Percentiles rank a stretch among this genome's conserved stretches.
Evolutionary conservation across 225 moss, liverwort and hornwort genomes (phyloP).

Genomic region (Pleurozium schreberi): DNA sequence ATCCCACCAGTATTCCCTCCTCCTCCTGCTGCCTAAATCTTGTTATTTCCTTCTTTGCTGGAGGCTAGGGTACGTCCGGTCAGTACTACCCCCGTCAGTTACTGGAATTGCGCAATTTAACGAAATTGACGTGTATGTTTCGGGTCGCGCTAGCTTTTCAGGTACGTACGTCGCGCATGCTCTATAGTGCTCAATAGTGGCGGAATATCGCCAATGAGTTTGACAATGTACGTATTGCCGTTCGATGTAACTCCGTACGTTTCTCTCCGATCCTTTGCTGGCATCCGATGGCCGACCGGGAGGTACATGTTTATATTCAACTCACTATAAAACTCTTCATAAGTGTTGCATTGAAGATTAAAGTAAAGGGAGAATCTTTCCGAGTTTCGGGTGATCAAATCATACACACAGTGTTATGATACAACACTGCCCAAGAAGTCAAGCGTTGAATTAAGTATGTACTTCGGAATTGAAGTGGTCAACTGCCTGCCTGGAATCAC

Average conservation of each 20-base stretch:
- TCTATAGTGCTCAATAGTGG: neutral
- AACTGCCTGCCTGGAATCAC: neutral
- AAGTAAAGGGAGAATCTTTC: neutral
- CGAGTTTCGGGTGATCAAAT: neutral
- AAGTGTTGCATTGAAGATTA: neutral
- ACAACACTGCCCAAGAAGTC: neutral
- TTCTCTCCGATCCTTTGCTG: neutral
- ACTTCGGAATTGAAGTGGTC: too few relatives aligned
- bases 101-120: neutral
- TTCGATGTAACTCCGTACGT: neutral
- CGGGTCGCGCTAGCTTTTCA: neutral
- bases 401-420: too few relatives aligned
- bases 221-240: neutral
- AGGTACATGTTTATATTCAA: neutral
- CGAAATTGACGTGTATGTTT: neutral
- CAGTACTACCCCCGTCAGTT: too few relatives aligned
- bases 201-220: too few relatives aligned
- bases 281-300: neutral
- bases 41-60: neutral
- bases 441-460: too few relatives aligned
- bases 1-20: neutral
- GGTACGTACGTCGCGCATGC: neutral
- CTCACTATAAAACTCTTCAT: neutral
- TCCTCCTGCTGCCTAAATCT: neutral
- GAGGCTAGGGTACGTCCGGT: neutral